These are phyloP conservation scores for Thermoascus crustaceus DNA, from an alignment of 2,329 filamentous ascomycete genomes.

Conservation along the genomic window DNA sequence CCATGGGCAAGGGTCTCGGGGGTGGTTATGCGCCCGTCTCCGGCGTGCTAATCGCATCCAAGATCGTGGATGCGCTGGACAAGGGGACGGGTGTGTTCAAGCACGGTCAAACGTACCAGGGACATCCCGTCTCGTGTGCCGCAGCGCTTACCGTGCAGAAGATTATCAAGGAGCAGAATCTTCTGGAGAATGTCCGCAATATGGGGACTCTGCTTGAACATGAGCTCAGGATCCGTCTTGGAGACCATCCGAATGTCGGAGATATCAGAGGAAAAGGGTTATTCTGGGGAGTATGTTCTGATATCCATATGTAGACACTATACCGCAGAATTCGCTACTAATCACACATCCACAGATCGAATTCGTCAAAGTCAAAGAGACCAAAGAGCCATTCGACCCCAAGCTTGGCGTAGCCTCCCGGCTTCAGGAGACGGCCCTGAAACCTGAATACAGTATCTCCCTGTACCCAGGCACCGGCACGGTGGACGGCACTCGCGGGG, in stretches of 20 bases:
- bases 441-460: constrained; percentile 42
- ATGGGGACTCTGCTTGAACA: constrained; percentile 43
- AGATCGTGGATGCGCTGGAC: constrained; percentile 42
- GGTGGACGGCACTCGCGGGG: constrained; percentile 51
- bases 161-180: constrained; percentile 48
- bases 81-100: constrained; percentile 43
- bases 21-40: constrained; percentile 51
- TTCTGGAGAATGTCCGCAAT: constrained; percentile 50
- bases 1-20: constrained; percentile 52
- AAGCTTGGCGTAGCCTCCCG: constrained; percentile 38
- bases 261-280: constrained; percentile 52
- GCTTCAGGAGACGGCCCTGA: constrained; percentile 44
- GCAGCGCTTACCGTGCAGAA: constrained; percentile 55
- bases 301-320: too few species aligned
- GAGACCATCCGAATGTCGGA: constrained; percentile 43
- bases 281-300: constrained; percentile 51
- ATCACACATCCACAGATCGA: constrained; percentile 36
- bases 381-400: constrained; percentile 47
- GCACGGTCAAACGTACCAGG: constrained; percentile 57
- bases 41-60: constrained; percentile 44
- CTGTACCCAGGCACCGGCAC: constrained; percentile 59
- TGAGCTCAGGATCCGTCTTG: constrained; percentile 38
- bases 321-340: background rate
- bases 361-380: constrained; percentile 48
- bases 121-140: constrained; percentile 48